Evolutionary conservation across 2,329 filamentous ascomycete species (phyloP), one percentile per base, ranked within the genome.

Genomic region (Ophiostoma himal-ulmi): DNA sequence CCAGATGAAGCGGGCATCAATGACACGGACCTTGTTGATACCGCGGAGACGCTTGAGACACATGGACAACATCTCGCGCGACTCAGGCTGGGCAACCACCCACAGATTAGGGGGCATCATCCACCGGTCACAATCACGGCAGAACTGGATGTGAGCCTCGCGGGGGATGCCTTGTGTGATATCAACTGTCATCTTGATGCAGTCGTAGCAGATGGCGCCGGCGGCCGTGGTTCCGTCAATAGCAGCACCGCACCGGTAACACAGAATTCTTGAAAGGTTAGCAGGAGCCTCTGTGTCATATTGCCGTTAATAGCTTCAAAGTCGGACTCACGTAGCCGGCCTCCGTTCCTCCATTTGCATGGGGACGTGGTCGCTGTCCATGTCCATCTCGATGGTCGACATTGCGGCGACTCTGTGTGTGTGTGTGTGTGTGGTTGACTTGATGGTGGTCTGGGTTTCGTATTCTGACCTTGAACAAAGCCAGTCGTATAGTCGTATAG

Each of bases 1-100:
- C 95, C 95, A 99, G 78, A 98, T 91, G 78, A 98, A 99, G 76
- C 89, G 91, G 66, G 95, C 95, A 78, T 99, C 95, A 77, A 97
- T 94, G 77, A 99, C 95, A 73, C 95, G 87, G 75, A 96, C 92
- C 82, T 95, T 96, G 79, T 90, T 88, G 73, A 99, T 82, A 39
- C 94, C 94, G 74, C 91, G 85, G 73, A 99, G 82, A 80, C 95
- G 96, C 78, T 93, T 90, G 74, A 99, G 84, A 80, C 95, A 99
- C 66, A 99, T 82, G 6, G 95, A 94, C 69, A 99, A 85, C 71
- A 99, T 85, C 82, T 99, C 95, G 81, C 94, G 89, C 62, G 93
- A 97, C 81, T 99, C 95, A 70, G 88, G 92, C 26, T 86, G 81
- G 30, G 95, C 95, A 67, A 91, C 88, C 70, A 97, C 85, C 94